Base-by-base conservation (phyloP, 768 basidiomycete genomes). In the Wakefieldia striispora region DNA sequence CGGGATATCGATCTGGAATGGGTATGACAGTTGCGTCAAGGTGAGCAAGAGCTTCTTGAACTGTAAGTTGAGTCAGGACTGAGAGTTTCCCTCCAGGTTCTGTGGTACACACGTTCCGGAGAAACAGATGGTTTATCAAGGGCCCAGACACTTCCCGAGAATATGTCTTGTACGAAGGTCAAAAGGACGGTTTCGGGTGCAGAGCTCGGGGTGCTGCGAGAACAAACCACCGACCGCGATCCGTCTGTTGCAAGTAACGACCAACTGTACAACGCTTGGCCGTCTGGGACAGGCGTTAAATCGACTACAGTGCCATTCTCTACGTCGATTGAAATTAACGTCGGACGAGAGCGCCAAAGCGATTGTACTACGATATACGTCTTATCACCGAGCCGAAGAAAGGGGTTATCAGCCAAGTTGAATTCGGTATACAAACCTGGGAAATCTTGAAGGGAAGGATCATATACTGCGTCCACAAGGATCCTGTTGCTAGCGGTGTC, bases 401-500 rank as follows among this genome's bases (percentile, higher is more conserved):
- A 77, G 0, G 80, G 75, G 2, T 60, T 63, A 1, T 68, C 35
- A 0, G 75, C 64, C 16, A 87, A 66, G 52, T 74, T 76, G 50
- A 68, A 72, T 16, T 78, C 70, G 6, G 79, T 72, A 54, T 81
- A 88, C 1, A 89, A 65, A 0, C 87, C 86, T 0, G 86, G 86
- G 63, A 87, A 88, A 0, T 68, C 72, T 31, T 61, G 60, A 3
- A 53, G 33, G 3, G 58, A 55, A 0, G 75, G 70, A 23, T 75
- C 72, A 39, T 70, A 64, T 3, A 80, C 72, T 2, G 68, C 56
- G 9, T 74, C 74, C 1, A 82, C 72, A 3, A 83, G 61, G 13
- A 69, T 29, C 43, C 49, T 51, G 21, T 58, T 51, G 4, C 45
- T 37, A 1, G 13, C 13, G 7, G 10, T 45, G 6, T 49, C 54